phyloP scores from a whole-genome alignment of 257 asterid genomes.

The Scutellaria minor region DNA sequence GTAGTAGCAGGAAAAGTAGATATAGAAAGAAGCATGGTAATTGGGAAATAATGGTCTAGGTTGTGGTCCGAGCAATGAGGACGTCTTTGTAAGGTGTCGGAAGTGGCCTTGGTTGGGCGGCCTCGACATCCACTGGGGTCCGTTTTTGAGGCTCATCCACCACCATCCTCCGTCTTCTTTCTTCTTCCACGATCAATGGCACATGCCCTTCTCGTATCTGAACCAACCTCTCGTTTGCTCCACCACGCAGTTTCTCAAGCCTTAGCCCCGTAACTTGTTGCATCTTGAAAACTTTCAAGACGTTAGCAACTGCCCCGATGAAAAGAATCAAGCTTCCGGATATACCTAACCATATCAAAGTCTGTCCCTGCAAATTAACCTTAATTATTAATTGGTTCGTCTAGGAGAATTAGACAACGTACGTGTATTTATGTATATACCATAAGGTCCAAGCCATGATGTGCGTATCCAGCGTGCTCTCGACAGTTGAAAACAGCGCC shows the following conservation, averaged over 20 bases:
- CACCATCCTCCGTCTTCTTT: neutral
- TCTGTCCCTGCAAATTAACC: conserved; percentile 51
- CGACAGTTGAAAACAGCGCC: conserved; percentile 61
- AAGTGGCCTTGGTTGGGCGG: neutral
- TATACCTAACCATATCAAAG: conserved; percentile 72
- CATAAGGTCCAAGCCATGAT: conserved; percentile 59
- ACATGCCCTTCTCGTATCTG: conserved; percentile 57
- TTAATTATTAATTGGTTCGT: too few species aligned
- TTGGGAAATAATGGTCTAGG: too few species aligned
- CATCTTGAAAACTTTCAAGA: conserved; percentile 84
- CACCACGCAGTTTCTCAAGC: conserved; percentile 86
- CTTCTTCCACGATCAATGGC: conserved; percentile 37
- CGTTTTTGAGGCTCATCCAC: neutral
- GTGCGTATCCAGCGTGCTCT: conserved; percentile 46
- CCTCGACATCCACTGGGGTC: conserved; percentile 17
- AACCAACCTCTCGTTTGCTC: conserved; percentile 68
- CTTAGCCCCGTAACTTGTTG: conserved; percentile 59
- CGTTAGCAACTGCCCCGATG: conserved; percentile 71
- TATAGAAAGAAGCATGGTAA: too few species aligned
- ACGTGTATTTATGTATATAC: conserved; percentile 36
- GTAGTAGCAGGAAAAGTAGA: too few species aligned
- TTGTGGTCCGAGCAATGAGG: conserved; percentile 48
- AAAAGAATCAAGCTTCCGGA: conserved; percentile 68
- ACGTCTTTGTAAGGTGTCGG: conserved; percentile 69
- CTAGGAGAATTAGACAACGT: too few species aligned